Base-by-base conservation (phyloP, 208 protist species). In the Polymyxa betae region DNA sequence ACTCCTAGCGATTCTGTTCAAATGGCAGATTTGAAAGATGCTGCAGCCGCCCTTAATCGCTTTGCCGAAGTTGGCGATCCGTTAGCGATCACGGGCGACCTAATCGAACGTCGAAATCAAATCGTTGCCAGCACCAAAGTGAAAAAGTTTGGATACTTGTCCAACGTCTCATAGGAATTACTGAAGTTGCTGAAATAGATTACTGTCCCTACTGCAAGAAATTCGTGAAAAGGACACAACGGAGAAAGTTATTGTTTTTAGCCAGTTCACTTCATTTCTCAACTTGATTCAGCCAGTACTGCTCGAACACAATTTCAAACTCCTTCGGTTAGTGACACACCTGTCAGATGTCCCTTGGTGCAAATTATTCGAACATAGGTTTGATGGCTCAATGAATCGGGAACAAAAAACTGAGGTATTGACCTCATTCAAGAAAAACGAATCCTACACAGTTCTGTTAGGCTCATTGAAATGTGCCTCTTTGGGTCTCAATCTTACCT, bases 191-290 rank as follows among this genome's bases (percentile, higher is more conserved):
- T 24, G 24, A 29, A 24, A 60, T 24, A 60, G 49, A 24, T n/a
- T 82, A n/a, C 5, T 82, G 35, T 40, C 5, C 16, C n/a, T 82
- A 35, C n/a, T 82, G 12, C 12, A 5, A n/a, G 72, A 35, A 43
- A 82, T n/a, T 20, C 5, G 72, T 5, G 40, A 82, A 40, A 35
- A 35, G n/a, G 72, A 82, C n/a, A 5, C 72, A 20, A 82, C 10
- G 10, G 72, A 82, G 10, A 82, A 82, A n/a, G 35, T n/a, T 5
- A 82, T 82, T 20, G 72, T 82, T 20, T 82, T 82, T n/a, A 45
- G 35, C 72, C 72, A 82, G 72, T 82, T 82, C n/a, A 82, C 72
- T 20, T 82, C 72, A 43, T 82, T 82, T 43, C 72, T 82, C 72
- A n/a, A 82, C 72, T n/a, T 82, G 12, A 82, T 82, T n/a, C 5